Evolutionary conservation across 2,329 filamentous ascomycete species (phyloP), one percentile per base, ranked within the genome.

Genomic region (Exserohilum turcica): DNA sequence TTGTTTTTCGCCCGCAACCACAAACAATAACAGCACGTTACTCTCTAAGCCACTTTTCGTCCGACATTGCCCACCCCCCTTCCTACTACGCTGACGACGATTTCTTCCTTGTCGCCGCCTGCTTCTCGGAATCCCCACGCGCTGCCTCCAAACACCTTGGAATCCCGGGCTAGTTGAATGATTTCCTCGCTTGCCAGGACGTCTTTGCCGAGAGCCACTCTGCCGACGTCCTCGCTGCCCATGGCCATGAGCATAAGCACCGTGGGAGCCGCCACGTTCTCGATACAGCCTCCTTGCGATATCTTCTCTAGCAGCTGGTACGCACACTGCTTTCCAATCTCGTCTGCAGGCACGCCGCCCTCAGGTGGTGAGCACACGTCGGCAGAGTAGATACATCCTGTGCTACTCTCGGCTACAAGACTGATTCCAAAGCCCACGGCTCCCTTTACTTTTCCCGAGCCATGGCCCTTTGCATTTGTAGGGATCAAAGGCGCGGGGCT

Each of bases 191-290:
- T 89, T 0, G 86, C 92, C 39, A 97, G 76, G 0, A 97, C 86
- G 40, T 93, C 89, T 65, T 86, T 87, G 28, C 92, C 91, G 53
- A 99, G 72, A 58, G 90, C 85, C 61, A 99, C 74, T 54, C 94
- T 84, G 4, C 94, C 94, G 12, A 99, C 92, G 74, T 99, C 94
- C 72, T 97, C 94, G 1, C 89, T 91, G 0, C 94, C 94, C 94
- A 99, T 97, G 29, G 92, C 91, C 94, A 99, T 99, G 58, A 99
- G 80, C 15, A 87, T 90, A 47, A 99, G 75, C 60, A 96, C 82
- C 0, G 88, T 93, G 3, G 85, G 80, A 5, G 87, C 86, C 2
- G 91, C 89, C 3, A 88, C 82, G 12, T 80, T 81, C 47, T 86
- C 88, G 3, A 90, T 89, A 71, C 91, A 96, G 1, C 94, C 94